A percentile compares a stretch with the other conserved stretches of the same genome.
Evolutionary conservation across 1,284 basidiomycete species (phyloP).

Genomic region (Coniferiporia sulphurascens): DNA sequence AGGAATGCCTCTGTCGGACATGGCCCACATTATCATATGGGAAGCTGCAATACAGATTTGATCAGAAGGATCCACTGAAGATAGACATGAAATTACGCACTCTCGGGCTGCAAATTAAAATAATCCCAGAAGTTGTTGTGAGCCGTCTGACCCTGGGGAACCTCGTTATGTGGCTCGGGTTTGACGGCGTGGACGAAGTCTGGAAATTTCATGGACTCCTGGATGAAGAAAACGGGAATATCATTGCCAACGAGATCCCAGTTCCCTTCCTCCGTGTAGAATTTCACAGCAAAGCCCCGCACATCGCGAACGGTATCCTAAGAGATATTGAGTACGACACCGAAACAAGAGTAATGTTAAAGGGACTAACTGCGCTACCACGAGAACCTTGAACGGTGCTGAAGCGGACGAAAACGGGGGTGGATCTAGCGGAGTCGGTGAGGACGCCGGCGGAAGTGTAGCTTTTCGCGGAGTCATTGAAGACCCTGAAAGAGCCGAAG

Average conservation of each 20-base stretch:
- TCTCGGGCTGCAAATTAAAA: constrained; percentile 57
- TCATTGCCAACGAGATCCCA: constrained; percentile 82
- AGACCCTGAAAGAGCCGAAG: constrained; percentile 76
- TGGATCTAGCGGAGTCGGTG: constrained; percentile 65
- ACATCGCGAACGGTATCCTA: constrained; percentile 80
- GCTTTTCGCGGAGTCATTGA: constrained; percentile 56
- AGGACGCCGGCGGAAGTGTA: constrained; percentile 66
- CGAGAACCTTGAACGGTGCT: constrained; percentile 75
- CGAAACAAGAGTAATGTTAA: background rate
- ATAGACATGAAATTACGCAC: constrained; percentile 29
- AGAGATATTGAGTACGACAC: constrained; percentile 17
- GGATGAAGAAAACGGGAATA: constrained; percentile 83
- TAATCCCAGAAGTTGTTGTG: constrained; percentile 88
- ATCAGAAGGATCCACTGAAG: background rate
- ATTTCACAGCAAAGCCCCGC: constrained; percentile 77
- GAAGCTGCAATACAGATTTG: constrained; percentile 41
- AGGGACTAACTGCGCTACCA: constrained; percentile 59
- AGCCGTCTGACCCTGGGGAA: constrained; percentile 56
- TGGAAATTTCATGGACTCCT: constrained; percentile 80
- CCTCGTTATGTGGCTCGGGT: constrained; percentile 76
- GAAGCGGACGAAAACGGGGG: constrained; percentile 76
- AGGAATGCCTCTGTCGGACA: constrained; percentile 80
- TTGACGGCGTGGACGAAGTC: constrained; percentile 79
- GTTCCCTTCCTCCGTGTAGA: constrained; percentile 77
- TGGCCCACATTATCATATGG: constrained; percentile 79